Percentiles rank a stretch among this genome's conserved stretches.
phyloP scores from a whole-genome alignment of 176 grass and related monocot species.

The Carex parvula region DNA sequence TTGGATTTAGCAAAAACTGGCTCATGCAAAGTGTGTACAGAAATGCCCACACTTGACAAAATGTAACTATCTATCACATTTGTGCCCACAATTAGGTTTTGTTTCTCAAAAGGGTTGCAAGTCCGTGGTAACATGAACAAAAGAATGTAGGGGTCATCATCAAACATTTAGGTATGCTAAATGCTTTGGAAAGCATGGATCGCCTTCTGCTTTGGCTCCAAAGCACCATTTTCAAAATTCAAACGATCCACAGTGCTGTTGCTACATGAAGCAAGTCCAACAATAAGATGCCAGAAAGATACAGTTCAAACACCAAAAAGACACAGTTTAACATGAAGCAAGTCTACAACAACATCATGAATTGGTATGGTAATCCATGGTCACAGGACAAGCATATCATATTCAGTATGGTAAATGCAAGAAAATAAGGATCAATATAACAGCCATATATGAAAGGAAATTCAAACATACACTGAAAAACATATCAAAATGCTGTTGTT shows the following conservation, averaged over 20 bases:
- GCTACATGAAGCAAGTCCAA: background rate
- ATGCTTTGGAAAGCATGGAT: background rate
- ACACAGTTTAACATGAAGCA: background rate
- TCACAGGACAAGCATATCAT: background rate
- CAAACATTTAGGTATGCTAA: background rate
- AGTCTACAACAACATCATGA: background rate
- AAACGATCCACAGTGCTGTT: background rate
- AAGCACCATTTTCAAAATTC: background rate
- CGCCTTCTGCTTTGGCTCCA: background rate
- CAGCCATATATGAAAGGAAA: background rate
- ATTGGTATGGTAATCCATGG: background rate
- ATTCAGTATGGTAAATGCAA: background rate
- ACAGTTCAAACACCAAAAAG: background rate
- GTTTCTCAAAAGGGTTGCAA: background rate
- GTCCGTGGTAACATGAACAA: background rate
- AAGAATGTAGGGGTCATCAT: background rate
- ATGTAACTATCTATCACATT: background rate
- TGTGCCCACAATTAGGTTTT: background rate
- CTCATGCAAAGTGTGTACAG: background rate
- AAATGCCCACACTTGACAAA: background rate
- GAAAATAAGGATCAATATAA: background rate
- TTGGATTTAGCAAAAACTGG: background rate
- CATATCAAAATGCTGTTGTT: constrained; percentile 96
- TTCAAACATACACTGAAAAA: constrained; percentile 64
- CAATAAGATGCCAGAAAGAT: background rate